These are phyloP conservation scores for Hypoxylon sp. DNA, from an alignment of 2,329 filamentous ascomycete genomes.

Conservation along the genomic window DNA sequence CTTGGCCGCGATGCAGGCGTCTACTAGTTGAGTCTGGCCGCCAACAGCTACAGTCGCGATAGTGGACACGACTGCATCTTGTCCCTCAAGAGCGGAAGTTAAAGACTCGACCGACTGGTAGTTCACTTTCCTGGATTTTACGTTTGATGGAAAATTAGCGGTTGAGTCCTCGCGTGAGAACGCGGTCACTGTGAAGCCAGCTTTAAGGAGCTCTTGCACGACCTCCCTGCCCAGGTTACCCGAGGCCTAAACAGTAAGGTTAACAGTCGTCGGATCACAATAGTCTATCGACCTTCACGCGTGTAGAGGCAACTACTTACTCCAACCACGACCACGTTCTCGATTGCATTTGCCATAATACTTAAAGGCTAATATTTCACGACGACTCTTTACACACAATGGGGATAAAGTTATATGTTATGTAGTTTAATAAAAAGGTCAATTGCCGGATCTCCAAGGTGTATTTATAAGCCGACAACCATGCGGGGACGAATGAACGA, in stretches of 20 bases:
- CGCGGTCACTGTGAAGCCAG: constrained; percentile 63
- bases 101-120: constrained; percentile 62
- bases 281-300: neutral
- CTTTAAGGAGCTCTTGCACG: constrained; percentile 49
- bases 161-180: constrained; percentile 62
- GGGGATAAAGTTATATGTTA: neutral
- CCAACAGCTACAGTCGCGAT: constrained; percentile 59
- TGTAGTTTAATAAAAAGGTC: neutral
- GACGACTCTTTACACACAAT: neutral
- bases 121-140: constrained; percentile 62
- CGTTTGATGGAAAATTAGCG: constrained; percentile 52
- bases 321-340: constrained; percentile 46
- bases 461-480: constrained; percentile 24
- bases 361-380: neutral
- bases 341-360: constrained; percentile 43
- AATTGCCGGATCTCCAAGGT: constrained; percentile 12
- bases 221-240: constrained; percentile 51
- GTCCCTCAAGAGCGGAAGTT: constrained; percentile 61
- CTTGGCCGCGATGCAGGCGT: constrained; percentile 67
- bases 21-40: constrained; percentile 64
- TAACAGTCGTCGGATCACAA: neutral
- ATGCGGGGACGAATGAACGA: constrained; percentile 23
- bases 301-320: constrained; percentile 34
- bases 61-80: constrained; percentile 67
- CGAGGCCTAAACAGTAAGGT: constrained; percentile 46